These are phyloP conservation scores for Coemansia sp. DNA, from an alignment of 371 early-diverging fungal species.

Conservation along the genomic window DNA sequence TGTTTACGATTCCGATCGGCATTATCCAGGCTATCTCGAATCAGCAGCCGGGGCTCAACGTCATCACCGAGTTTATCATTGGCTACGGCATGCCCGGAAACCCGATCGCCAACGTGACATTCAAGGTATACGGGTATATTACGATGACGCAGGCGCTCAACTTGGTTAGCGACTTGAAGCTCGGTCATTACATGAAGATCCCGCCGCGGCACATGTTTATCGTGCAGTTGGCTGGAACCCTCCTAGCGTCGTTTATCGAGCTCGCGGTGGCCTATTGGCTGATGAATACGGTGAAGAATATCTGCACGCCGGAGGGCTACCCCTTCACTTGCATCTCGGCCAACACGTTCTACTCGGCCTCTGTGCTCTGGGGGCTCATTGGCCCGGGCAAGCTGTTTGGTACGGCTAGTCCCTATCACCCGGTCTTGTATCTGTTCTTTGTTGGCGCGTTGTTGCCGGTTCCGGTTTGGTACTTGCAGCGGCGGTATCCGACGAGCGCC, in stretches of 20 bases:
- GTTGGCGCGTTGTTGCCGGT: constrained; percentile 64
- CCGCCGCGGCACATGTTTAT: constrained; percentile 74
- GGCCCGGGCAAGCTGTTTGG: constrained; percentile 71
- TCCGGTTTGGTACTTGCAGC: constrained; percentile 57
- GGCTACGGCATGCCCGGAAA: constrained; percentile 66
- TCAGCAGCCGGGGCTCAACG: constrained; percentile 71
- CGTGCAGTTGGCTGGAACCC: constrained; percentile 63
- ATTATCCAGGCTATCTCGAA: constrained; percentile 69
- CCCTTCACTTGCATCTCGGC: constrained; percentile 65
- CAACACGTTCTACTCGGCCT: constrained; percentile 64
- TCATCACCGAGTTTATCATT: constrained; percentile 72
- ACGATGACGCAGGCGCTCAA: constrained; percentile 59
- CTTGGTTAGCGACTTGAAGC: constrained; percentile 66
- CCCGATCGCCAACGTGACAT: constrained; percentile 65
- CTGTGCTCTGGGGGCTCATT: constrained; percentile 72
- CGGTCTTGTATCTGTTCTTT: constrained; percentile 61
- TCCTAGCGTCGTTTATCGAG: constrained; percentile 62
- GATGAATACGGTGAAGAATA: constrained; percentile 58
- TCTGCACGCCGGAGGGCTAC: constrained; percentile 63
- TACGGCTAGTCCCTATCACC: constrained; percentile 54
- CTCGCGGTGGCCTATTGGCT: constrained; percentile 66
- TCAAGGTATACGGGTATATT: constrained; percentile 58
- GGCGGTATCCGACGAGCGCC: constrained; percentile 51
- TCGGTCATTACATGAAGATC: constrained; percentile 63
- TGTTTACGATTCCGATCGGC: constrained; percentile 80